Base-by-base conservation (phyloP, 23 red algal genomes). In the Pyropia haitanensis region DNA sequence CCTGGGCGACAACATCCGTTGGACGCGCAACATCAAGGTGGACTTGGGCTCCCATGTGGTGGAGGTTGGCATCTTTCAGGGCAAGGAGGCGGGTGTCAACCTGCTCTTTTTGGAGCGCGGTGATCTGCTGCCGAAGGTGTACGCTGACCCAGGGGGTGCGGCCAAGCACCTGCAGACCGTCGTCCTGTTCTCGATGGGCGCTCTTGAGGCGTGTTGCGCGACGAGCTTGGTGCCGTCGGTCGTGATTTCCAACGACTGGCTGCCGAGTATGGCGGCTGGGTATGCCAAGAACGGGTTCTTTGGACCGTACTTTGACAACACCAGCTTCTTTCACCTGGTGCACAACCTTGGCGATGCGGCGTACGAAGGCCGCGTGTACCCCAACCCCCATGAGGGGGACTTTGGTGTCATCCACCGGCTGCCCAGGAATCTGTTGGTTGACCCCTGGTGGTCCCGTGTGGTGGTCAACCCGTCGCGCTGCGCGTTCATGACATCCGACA, bases 211-310 rank as follows among this genome's bases (percentile, higher is more conserved):
- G 1, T 88, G 81, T 59, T 98, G 94, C 66, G 86, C 91, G 44
- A 90, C 87, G 58, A 59, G 75, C 20, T 49, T 98, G 7, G 39
- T 61, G 64, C 94, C 94, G 18, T 76, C 77, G 15, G 65, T 98
- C 5, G 59, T 98, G 22, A 77, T 98, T 23, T 91, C 85, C 23
- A 98, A 98, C 61, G 94, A 98, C 52, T 98, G 94, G 94, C 72
- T 98, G 48, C 76, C 78, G 23, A 77, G 72, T 27, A 71, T 98
- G 77, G 79, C 85, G 9, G 77, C 94, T 16, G 94, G 77, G 4
- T 98, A 98, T 61, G 72, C 77, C 18, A 75, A 89, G 14, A 56
- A 73, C 27, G 80, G 80, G 18, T 98, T 90, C 56, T 98, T 98
- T 75, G 94, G 85, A 23, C 61, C 75, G 18, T 98, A 88, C 68